These are phyloP conservation scores for Dactylonectria estremocensis DNA, from an alignment of 2,329 filamentous ascomycete genomes.

Conservation along the genomic window DNA sequence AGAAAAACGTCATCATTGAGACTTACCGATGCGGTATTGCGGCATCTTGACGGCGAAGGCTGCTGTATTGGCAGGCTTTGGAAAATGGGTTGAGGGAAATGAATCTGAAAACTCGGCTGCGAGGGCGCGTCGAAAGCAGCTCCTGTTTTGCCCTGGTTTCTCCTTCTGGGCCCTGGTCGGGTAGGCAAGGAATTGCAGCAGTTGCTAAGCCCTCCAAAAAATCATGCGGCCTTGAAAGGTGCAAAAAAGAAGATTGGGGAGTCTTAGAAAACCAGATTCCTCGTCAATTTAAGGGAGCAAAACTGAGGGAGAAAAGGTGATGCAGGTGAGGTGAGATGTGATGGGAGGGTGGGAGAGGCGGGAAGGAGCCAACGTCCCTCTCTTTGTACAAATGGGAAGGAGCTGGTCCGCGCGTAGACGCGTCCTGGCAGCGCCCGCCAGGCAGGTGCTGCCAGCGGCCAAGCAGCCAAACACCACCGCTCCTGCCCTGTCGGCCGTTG, in stretches of 20 bases:
- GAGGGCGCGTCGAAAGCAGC: conserved; percentile 24
- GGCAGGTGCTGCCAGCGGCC: background rate
- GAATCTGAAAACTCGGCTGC: conserved; percentile 27
- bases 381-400: conserved; percentile 20
- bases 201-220: conserved; percentile 4
- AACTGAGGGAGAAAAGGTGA: conserved; percentile 28
- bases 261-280: conserved; percentile 9
- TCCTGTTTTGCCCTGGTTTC: conserved; percentile 23
- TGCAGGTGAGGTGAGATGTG: conserved; percentile 37
- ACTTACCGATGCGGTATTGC: conserved; percentile 64
- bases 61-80: conserved; percentile 12
- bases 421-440: conserved; percentile 22
- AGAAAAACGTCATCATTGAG: background rate
- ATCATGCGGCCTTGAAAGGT: conserved; percentile 3
- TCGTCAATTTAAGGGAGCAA: conserved; percentile 19
- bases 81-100: conserved; percentile 32
- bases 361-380: conserved; percentile 30
- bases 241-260: conserved; percentile 3
- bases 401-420: conserved; percentile 43
- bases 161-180: conserved; percentile 15
- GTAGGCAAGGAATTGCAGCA: conserved; percentile 2
- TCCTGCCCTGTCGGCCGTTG: background rate
- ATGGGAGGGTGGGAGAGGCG: conserved; percentile 33
- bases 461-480: background rate
- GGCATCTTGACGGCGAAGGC: conserved; percentile 55